Conservation (phyloP, 257 asterid species). For the Petunia secreta region DNA sequence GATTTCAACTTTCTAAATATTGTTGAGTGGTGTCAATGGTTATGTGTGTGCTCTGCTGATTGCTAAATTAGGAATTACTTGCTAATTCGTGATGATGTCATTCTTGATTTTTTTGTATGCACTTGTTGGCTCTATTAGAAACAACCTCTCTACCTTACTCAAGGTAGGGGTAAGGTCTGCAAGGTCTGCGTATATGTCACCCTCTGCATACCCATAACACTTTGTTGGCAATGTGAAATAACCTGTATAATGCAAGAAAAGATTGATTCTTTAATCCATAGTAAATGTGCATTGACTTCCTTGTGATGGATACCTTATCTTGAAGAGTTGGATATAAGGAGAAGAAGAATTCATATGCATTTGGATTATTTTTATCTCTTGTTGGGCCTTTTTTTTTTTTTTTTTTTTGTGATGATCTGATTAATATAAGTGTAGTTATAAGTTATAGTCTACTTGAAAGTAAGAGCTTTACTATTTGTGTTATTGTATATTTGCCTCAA, state of each 20-base stretch:
- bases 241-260: background rate
- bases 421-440: background rate
- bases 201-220: too few relatives aligned
- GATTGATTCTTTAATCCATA: background rate
- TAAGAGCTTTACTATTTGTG: background rate
- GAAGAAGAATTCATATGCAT: background rate
- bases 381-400: background rate
- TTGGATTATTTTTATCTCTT: background rate
- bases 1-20: background rate
- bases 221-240: constrained; percentile 1
- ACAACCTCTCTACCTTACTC: too few relatives aligned
- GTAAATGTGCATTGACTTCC: background rate
- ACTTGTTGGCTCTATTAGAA: background rate
- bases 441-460: background rate
- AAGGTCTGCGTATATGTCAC: too few relatives aligned
- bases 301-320: background rate
- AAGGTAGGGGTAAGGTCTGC: too few relatives aligned
- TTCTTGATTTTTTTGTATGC: background rate
- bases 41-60: background rate
- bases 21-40: background rate
- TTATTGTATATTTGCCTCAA: background rate
- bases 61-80: background rate
- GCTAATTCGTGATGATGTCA: background rate
- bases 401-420: background rate
- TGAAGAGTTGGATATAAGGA: background rate